Base-by-base conservation (phyloP, 1,139 yeast genomes). In the Kluyveromyces sp. region DNA sequence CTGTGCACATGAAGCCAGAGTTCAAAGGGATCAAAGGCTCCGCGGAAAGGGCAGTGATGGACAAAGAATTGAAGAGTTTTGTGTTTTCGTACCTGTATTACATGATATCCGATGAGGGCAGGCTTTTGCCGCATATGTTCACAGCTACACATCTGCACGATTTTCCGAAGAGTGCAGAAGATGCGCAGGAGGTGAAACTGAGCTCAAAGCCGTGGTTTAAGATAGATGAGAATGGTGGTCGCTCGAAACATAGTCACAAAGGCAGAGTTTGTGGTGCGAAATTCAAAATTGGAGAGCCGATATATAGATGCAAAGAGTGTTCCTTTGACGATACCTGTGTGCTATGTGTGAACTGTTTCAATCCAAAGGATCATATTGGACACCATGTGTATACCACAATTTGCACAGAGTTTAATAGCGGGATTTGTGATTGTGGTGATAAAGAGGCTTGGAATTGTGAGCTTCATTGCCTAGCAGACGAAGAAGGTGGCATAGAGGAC, bases 311-410 rank as follows among this genome's bases (percentile, higher is more conserved):
- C 56, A 61, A 63, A 30, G 77, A 74, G 46, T 83, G 92, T 68
- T 86, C 84, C 1, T 75, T 72, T 50, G 94, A 83, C 60, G 77
- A 77, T 9, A 79, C 88, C 0, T 83, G 94, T 67, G 88, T 84
- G 13, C 60, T 83, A 25, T 83, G 94, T 61, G 74, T 71, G 11
- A 65, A 75, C 53, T 83, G 94, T 57, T 83, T 81, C 64, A 80
- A 82, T 58, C 73, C 75, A 44, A 70, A 71, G 2, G 87, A 82
- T 54, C 94, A 83, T 58, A 56, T 64, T 13, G 78, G 73, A 39
- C 94, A 83, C 57, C 74, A 75, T 48, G 84, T 83, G 2, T 64
- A 70, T 17, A 72, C 77, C 36, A 73, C 74, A 50, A 66, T 69
- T 9, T 72, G 85, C 3, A 51, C 61, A 2, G 80, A 76, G 1